phyloP scores from a whole-genome alignment of 139 green algal genomes.

The Chlamydomonas eustigma region DNA sequence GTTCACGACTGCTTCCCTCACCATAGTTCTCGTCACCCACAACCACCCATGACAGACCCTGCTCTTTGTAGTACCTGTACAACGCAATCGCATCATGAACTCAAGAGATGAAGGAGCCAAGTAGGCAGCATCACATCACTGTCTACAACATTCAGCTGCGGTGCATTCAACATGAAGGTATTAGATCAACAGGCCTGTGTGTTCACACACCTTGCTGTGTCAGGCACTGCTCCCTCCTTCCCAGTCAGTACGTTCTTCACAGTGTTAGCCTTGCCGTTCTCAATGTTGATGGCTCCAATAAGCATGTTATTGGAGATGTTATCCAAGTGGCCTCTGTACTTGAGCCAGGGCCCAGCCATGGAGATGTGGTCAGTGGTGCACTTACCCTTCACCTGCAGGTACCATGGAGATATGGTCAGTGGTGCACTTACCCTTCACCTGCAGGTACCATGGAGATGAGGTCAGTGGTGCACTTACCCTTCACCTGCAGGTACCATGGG shows the following conservation, averaged over 20 bases:
- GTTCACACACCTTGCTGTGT: slow-evolving; percentile 39
- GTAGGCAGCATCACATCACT: no score
- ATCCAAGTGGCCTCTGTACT: slow-evolving; percentile 95
- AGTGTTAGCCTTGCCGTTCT: slow-evolving; percentile 74
- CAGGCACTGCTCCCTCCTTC: slow-evolving; percentile 52
- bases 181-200: no score
- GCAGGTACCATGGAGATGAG: neutral
- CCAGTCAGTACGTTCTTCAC: slow-evolving; percentile 48
- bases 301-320: slow-evolving; percentile 99
- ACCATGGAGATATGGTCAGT: neutral
- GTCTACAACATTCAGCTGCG: no score
- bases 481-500: slow-evolving; percentile 43
- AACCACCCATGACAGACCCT: slow-evolving; percentile 77
- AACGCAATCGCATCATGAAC: no score
- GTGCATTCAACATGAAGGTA: no score
- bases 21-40: slow-evolving; percentile 93
- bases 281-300: slow-evolving; percentile 89
- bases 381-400: slow-evolving; percentile 82
- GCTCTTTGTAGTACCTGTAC: slow-evolving; percentile 81
- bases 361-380: slow-evolving; percentile 98
- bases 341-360: slow-evolving; percentile 95
- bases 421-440: slow-evolving; percentile 90
- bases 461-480: slow-evolving; percentile 82
- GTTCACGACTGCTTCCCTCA: slow-evolving; percentile 85
- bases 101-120: no score